A percentile compares a stretch with the other conserved stretches of the same genome.
Evolutionary conservation across 2,329 filamentous ascomycete genomes (phyloP).

Genomic region (Colletotrichum sp.): DNA sequence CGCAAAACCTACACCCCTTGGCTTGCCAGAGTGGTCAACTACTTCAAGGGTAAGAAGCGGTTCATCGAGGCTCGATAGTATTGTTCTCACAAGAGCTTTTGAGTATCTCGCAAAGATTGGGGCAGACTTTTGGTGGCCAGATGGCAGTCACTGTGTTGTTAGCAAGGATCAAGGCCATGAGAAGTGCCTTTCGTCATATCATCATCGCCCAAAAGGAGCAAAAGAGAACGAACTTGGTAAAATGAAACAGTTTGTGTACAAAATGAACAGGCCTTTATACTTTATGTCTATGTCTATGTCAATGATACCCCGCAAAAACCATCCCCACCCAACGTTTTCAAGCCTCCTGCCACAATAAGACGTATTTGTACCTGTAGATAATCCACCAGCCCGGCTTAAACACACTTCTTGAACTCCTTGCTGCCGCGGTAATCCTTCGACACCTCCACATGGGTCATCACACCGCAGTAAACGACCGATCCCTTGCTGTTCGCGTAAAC

Average conservation of each 20-base stretch:
- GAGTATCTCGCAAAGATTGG: background rate
- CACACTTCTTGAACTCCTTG: background rate
- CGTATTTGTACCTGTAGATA: background rate
- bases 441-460: background rate
- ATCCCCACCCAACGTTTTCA: background rate
- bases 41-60: background rate
- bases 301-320: background rate
- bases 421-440: background rate
- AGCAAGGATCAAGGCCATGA: background rate
- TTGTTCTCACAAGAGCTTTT: background rate
- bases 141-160: background rate
- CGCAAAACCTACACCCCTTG: background rate
- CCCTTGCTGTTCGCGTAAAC: background rate
- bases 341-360: fast-evolving
- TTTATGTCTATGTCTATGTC: background rate
- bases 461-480: background rate
- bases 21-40: background rate
- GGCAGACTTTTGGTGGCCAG: background rate
- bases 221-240: background rate
- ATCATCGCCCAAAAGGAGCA: background rate
- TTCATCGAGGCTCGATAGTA: background rate
- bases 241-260: background rate
- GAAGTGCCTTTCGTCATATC: background rate
- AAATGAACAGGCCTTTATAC: background rate
- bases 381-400: background rate